Evolutionary conservation across 352 stramenopile genomes (phyloP).

Genomic region (Pythium angustatum): DNA sequence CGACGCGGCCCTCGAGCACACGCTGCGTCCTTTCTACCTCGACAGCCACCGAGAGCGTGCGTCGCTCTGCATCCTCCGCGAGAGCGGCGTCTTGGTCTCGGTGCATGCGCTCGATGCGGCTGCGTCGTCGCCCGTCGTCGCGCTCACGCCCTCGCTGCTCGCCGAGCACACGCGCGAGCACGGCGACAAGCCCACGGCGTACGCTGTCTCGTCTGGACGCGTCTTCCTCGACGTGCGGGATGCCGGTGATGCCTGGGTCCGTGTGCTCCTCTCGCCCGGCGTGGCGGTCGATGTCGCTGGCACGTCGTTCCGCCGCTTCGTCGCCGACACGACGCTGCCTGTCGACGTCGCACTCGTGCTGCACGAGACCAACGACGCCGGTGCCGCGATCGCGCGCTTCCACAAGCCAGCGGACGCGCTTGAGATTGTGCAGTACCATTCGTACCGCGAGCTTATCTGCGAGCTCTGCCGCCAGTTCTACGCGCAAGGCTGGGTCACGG

Average conservation of each 20-base stretch:
- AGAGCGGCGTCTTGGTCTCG: conserved; percentile 45
- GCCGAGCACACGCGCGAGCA: conserved; percentile 49
- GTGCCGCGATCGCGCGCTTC: conserved; percentile 39
- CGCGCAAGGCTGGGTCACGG: conserved; percentile 91
- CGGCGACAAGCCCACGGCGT: conserved; percentile 22
- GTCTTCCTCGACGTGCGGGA: conserved; percentile 71
- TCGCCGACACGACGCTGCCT: conserved; percentile 29
- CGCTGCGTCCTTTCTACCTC: conserved; percentile 60
- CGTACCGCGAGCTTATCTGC: conserved; percentile 66
- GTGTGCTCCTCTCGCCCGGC: conserved; percentile 42
- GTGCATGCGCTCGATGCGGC: conserved; percentile 1
- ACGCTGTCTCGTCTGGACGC: conserved; percentile 43
- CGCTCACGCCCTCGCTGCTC: conserved; percentile 28
- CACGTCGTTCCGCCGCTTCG: conserved; percentile 49
- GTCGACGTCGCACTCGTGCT: conserved; percentile 26
- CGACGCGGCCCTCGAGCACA: conserved; percentile 32
- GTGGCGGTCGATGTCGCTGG: conserved; percentile 34
- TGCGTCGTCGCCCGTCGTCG: conserved; percentile 3
- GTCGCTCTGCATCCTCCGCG: conserved; percentile 53
- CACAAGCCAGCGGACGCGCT: conserved; percentile 45
- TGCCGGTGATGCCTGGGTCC: conserved; percentile 71
- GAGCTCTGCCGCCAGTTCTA: conserved; percentile 80
- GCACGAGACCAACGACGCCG: conserved; percentile 8
- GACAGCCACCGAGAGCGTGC: conserved; percentile 61
- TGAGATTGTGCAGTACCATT: conserved; percentile 39